phyloP scores from a whole-genome alignment of 2,329 filamentous ascomycete species.

The Aspergillus nomiae region DNA sequence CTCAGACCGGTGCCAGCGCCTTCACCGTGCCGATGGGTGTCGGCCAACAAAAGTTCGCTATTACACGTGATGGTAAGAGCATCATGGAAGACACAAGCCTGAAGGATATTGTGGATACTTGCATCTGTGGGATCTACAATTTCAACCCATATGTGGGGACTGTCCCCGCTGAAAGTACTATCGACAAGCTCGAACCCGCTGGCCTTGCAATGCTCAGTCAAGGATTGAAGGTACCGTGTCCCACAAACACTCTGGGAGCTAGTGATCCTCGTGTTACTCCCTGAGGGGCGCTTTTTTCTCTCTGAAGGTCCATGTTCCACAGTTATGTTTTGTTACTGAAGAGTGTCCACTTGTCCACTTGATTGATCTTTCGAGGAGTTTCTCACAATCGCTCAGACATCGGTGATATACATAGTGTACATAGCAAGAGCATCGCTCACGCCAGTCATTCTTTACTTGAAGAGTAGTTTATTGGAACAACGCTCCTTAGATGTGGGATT shows the following conservation, averaged over 20 bases:
- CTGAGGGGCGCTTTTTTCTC: neutral
- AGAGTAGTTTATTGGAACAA: neutral
- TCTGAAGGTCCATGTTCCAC: neutral
- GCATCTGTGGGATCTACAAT: slow-evolving; percentile 57
- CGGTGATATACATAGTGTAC: neutral
- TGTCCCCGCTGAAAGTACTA: slow-evolving; percentile 39
- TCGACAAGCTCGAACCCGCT: slow-evolving; percentile 41
- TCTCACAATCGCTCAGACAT: neutral
- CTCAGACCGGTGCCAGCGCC: slow-evolving; percentile 49
- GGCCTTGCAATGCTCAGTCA: slow-evolving; percentile 32
- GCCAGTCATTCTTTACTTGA: neutral
- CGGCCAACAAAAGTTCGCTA: slow-evolving; percentile 51
- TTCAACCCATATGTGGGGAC: slow-evolving; percentile 60
- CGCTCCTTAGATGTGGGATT: neutral
- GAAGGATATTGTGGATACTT: slow-evolving; percentile 53
- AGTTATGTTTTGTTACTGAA: neutral
- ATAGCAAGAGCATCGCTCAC: neutral
- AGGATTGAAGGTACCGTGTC: slow-evolving; percentile 32
- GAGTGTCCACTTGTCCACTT: neutral
- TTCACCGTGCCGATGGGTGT: slow-evolving; percentile 51
- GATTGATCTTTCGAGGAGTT: neutral
- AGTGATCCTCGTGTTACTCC: neutral
- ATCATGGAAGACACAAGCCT: slow-evolving; percentile 52
- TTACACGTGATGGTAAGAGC: slow-evolving; percentile 44
- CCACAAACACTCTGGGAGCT: slow-evolving; percentile 29